Percentiles rank a stretch among this genome's conserved stretches.
Conservation (phyloP, 352 stramenopile genomes). For the Phytophthora vignae region DNA sequence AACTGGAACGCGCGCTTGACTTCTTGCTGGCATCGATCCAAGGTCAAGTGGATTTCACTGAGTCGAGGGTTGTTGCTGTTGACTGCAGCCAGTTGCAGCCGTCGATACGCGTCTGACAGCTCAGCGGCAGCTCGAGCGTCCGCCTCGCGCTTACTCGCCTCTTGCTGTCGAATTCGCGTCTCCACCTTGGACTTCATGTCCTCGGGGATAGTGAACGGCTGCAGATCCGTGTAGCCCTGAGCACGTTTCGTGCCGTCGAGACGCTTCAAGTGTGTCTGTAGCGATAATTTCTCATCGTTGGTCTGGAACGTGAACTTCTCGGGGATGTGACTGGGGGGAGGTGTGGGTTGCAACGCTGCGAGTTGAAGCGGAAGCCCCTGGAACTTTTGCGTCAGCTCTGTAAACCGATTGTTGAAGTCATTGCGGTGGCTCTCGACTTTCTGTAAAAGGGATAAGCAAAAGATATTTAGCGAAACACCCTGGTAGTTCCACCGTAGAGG, state of each 20-base stretch:
- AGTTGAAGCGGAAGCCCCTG: conserved; percentile 65
- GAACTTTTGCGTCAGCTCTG: conserved; percentile 70
- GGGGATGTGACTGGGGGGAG: conserved; percentile 14
- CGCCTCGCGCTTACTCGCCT: conserved; percentile 56
- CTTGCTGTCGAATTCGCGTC: conserved; percentile 63
- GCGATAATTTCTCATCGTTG: conserved; percentile 62
- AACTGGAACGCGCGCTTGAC: conserved; percentile 72
- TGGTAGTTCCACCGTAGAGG: too few species aligned
- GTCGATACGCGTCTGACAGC: conserved; percentile 65
- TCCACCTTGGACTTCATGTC: conserved; percentile 87
- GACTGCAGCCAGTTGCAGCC: conserved; percentile 53
- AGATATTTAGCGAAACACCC: background rate
- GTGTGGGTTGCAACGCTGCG: conserved; percentile 48
- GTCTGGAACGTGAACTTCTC: conserved; percentile 60
- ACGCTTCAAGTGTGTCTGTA: conserved; percentile 57
- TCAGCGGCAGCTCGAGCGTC: conserved; percentile 56
- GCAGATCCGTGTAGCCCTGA: conserved; percentile 66
- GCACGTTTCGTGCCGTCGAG: conserved; percentile 28
- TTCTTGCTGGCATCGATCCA: conserved; percentile 76
- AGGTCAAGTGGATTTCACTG: conserved; percentile 61
- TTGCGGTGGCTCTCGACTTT: conserved; percentile 79
- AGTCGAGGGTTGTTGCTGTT: conserved; percentile 61
- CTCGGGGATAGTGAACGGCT: conserved; percentile 78
- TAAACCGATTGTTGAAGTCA: conserved; percentile 65
- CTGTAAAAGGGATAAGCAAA: conserved; percentile 26